Conservation (phyloP, 2,329 filamentous ascomycete species). For the Alternaria arbusti region DNA sequence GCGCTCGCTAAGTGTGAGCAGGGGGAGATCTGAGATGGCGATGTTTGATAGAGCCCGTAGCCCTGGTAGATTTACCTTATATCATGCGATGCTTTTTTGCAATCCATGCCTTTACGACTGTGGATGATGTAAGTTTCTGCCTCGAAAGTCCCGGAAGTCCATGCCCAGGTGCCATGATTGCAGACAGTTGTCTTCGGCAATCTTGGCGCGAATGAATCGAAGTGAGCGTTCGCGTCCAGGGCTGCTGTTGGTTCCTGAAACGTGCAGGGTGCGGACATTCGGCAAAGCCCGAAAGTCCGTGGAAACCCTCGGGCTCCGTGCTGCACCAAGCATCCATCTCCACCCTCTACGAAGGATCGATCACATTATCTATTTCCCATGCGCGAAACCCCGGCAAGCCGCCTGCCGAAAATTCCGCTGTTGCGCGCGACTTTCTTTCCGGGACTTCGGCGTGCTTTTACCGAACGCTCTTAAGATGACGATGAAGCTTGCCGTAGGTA, state of each 20-base stretch:
- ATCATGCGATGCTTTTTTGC: neutral
- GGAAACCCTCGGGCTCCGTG: neutral
- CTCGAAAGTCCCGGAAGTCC: neutral
- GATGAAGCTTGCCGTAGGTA: slow-evolving; percentile 23
- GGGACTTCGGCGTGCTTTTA: neutral
- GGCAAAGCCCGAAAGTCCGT: neutral
- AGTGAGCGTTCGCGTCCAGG: neutral
- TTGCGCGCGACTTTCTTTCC: neutral
- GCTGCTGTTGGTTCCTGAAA: neutral
- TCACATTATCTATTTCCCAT: neutral
- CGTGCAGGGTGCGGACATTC: neutral
- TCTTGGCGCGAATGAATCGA: neutral
- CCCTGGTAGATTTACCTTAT: neutral
- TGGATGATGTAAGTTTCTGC: neutral
- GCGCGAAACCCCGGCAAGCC: neutral
- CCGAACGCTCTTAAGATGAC: neutral
- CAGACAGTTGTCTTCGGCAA: neutral
- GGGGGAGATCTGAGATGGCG: neutral
- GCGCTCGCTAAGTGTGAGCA: neutral
- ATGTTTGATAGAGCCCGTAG: neutral
- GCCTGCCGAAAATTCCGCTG: neutral
- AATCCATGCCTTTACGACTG: neutral
- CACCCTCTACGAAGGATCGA: neutral
- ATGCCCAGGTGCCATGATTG: neutral
- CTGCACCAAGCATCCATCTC: neutral